Base-by-base conservation (phyloP, 1,139 yeast species). In the Hanseniaspora uvarum region DNA sequence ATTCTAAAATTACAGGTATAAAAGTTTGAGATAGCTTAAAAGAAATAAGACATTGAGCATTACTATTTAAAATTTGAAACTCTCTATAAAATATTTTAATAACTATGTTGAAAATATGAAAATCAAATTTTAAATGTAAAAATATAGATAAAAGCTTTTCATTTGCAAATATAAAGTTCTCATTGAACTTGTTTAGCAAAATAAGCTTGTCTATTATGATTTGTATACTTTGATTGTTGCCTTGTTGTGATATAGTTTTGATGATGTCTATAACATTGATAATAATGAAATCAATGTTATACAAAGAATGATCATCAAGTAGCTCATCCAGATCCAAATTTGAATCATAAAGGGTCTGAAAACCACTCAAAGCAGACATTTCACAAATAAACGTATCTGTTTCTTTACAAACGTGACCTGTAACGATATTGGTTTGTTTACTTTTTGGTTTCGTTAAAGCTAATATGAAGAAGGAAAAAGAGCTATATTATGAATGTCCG, bases 51-150 rank as follows among this genome's bases (percentile, higher is more conserved):
- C 24, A 36, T n/a, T 39, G 46, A 1, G 48, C 48, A 44, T 50
- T 36, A 0, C 24, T 28, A 16, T 39, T 36, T 11, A 50, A 18
- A n/a, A 50, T 21, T 24, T 37, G 33, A 31, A 44, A 43, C 28
- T 50, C 53, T 44, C 53, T 39, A 50, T 37, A 44, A 37, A 50
- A 44, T 18, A 50, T 50, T 33, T 43, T 50, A 4, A 44, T 23
- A n/a, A 37, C 53, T 34, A 43, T 31, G 10, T 30, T 23, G 16
- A 50, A 50, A n/a, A 44, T 37, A 4, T 43, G 19, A 19, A 33
- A 44, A 37, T 50, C 44, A 44, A 43, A 50, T 18, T 28, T 50
- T 16, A 50, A 16, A 37, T 37, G 53, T 8, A 24, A 10, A 5
- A 50, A 30, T 28, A 50, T 50, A 19, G 40, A 34, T 14, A 50